These are phyloP conservation scores for Falciphora oryzae DNA, from an alignment of 2,329 filamentous ascomycete genomes.

Conservation along the genomic window DNA sequence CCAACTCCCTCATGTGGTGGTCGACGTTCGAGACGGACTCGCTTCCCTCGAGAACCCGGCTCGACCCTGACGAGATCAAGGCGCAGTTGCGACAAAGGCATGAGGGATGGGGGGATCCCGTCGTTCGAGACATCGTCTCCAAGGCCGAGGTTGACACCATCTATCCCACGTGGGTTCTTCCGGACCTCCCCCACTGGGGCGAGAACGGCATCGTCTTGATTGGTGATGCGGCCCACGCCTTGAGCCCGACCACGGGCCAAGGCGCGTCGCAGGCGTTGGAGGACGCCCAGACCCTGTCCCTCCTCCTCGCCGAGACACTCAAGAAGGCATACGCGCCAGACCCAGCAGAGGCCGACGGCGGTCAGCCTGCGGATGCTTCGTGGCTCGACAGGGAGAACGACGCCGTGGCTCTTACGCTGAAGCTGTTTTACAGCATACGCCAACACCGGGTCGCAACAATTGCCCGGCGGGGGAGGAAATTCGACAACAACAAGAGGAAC, in stretches of 20 bases:
- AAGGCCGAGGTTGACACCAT: neutral
- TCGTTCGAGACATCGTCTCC: neutral
- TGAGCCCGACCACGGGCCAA: conserved; percentile 2
- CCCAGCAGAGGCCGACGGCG: no score
- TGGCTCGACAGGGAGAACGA: no score
- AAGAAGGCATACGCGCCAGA: no score
- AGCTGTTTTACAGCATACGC: no score
- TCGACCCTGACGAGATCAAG: neutral
- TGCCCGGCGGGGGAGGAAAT: no score
- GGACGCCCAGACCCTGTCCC: neutral
- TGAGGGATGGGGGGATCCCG: neutral
- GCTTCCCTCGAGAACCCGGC: neutral
- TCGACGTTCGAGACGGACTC: conserved; percentile 1
- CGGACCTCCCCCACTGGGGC: conserved; percentile 1
- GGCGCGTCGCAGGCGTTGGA: conserved; percentile 4
- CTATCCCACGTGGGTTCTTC: conserved; percentile 1
- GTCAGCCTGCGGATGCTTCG: no score
- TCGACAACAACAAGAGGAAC: no score
- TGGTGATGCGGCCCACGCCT: conserved; percentile 2
- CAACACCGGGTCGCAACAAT: no score
- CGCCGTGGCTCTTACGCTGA: no score
- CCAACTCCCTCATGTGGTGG: neutral
- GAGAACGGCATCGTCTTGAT: neutral
- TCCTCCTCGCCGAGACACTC: neutral
- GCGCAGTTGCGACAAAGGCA: neutral